Percentiles rank a stretch among this genome's conserved stretches.
Conservation (phyloP, 352 stramenopile species). For the Globisporangium canariense region DNA sequence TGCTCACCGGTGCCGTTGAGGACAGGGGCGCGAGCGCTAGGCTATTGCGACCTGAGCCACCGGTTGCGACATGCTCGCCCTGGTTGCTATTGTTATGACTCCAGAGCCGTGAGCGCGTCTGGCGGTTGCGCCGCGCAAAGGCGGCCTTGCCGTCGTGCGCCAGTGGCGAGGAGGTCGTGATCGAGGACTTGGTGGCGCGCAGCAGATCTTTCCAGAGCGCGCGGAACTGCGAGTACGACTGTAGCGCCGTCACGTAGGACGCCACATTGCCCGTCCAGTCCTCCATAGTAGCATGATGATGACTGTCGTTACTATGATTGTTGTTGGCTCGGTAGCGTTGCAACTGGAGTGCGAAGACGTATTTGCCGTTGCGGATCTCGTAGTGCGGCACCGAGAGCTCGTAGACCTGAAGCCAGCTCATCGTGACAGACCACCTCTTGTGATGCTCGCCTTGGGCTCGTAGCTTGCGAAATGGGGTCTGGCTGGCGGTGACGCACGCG, state of each 20-base stretch:
- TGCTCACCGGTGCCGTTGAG: slow-evolving; percentile 12
- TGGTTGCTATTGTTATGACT: not conserved
- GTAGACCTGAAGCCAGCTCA: slow-evolving; percentile 61
- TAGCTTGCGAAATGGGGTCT: not conserved
- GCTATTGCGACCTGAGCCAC: not conserved
- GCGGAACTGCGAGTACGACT: slow-evolving; percentile 63
- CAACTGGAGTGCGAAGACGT: slow-evolving; percentile 47
- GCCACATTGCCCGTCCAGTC: slow-evolving; percentile 17
- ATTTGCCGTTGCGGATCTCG: slow-evolving; percentile 36
- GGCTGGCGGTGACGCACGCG: not conserved
- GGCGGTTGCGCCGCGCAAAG: slow-evolving; percentile 15
- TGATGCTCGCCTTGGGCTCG: not conserved
- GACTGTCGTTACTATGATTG: slow-evolving; percentile 21
- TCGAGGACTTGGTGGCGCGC: slow-evolving; percentile 31
- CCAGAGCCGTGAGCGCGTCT: slow-evolving; percentile 12
- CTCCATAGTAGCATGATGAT: slow-evolving; percentile 15
- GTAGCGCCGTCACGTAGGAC: slow-evolving; percentile 26
- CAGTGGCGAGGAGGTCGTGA: slow-evolving; percentile 14
- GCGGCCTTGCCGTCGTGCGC: slow-evolving; percentile 9
- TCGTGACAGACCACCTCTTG: slow-evolving; percentile 8
- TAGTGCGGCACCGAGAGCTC: slow-evolving; percentile 43
- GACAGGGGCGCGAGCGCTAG: not conserved
- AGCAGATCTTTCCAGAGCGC: slow-evolving; percentile 50
- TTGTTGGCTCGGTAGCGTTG: slow-evolving; percentile 24
- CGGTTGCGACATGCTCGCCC: not conserved